Percentiles rank a stretch among this genome's conserved stretches.
These are phyloP conservation scores for Iris macrosiphon DNA, from an alignment of 106 monocot genomes.

Conservation along the genomic window DNA sequence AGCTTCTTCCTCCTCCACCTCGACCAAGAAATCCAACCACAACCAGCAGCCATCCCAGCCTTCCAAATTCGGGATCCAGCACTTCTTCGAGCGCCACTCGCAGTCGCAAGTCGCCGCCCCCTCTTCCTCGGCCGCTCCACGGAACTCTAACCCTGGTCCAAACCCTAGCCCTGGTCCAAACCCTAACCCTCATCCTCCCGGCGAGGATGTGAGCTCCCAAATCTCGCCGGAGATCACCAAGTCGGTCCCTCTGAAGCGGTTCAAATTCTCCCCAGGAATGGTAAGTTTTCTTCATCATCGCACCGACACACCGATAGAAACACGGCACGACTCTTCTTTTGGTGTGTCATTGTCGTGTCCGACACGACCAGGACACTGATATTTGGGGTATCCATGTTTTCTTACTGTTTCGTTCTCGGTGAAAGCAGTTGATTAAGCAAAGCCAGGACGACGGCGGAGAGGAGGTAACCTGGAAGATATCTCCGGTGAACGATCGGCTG, in stretches of 20 bases:
- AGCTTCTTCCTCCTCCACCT: conserved; percentile 19
- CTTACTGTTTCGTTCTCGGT: conserved; percentile 2
- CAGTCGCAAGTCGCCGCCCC: conserved; percentile 38
- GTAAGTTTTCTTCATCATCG: conserved; percentile 23
- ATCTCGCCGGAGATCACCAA: conserved; percentile 72
- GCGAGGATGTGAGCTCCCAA: conserved; percentile 22
- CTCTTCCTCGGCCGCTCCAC: not conserved
- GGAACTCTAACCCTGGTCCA: conserved; percentile 10
- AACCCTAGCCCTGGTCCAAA: conserved; percentile 15
- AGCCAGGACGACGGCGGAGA: conserved; percentile 95
- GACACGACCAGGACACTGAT: no score
- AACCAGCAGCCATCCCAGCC: conserved; percentile 46
- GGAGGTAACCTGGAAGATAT: conserved; percentile 90
- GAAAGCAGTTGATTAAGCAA: conserved; percentile 71
- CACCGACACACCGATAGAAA: no score
- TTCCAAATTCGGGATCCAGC: conserved; percentile 93
- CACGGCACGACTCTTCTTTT: no score
- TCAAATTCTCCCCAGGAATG: conserved; percentile 95
- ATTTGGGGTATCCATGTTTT: no score
- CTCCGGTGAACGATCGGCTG: conserved; percentile 73
- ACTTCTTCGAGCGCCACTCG: conserved; percentile 95
- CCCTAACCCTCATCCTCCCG: conserved; percentile 1
- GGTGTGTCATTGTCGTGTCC: not conserved
- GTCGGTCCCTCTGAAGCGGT: conserved; percentile 44
- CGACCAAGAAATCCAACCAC: conserved; percentile 43